These are phyloP conservation scores for Orbilia javanica DNA, from an alignment of 2,329 filamentous ascomycete genomes.

Conservation along the genomic window DNA sequence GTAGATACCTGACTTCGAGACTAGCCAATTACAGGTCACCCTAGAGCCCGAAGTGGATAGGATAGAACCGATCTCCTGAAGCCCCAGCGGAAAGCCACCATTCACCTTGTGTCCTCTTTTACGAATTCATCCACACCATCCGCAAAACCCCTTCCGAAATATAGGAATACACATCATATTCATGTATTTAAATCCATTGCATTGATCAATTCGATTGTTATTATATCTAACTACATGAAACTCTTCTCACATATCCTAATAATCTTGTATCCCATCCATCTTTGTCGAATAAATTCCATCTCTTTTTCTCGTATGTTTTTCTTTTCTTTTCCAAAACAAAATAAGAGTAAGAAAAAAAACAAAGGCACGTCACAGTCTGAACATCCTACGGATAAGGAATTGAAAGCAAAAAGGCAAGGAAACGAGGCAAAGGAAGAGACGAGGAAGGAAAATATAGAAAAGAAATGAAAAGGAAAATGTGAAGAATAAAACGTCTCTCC, in stretches of 20 bases:
- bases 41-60: not conserved
- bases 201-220: conserved; percentile 23
- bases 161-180: too few species aligned
- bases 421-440: not conserved
- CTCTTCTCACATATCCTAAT: conserved; percentile 12
- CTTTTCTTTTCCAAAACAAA: not conserved
- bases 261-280: conserved; percentile 1
- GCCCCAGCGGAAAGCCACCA: too few species aligned
- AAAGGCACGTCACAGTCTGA: conserved; percentile 9
- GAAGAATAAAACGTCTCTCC: conserved; percentile 5
- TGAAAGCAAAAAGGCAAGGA: not conserved
- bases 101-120: too few species aligned
- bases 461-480: not conserved
- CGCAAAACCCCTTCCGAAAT: too few species aligned
- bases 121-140: too few species aligned
- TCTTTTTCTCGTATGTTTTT: not conserved
- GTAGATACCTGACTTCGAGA: not conserved
- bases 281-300: not conserved
- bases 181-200: not conserved
- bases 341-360: too few species aligned
- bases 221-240: conserved; percentile 24
- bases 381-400: not conserved
- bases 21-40: not conserved
- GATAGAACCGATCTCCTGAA: not conserved
- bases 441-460: not conserved